Percentiles rank a stretch among this genome's conserved stretches.
Evolutionary conservation across 2,329 filamentous ascomycete genomes (phyloP).

Genomic region (Phaeomoniella chlamydospora): DNA sequence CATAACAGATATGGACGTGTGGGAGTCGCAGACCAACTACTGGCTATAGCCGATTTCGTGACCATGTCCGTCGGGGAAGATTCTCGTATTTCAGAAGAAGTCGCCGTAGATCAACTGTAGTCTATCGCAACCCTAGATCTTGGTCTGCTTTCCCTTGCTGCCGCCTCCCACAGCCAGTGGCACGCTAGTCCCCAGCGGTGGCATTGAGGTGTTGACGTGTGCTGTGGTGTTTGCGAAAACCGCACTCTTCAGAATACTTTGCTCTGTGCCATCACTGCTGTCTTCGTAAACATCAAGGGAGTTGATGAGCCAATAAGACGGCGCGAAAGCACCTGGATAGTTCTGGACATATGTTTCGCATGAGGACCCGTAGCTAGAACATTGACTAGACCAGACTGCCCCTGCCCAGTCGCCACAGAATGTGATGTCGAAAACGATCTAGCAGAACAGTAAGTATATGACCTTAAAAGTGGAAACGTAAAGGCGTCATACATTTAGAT

Average conservation of each 20-base stretch:
- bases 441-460: conserved; percentile 15
- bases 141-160: too few relatives aligned
- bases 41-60: too few relatives aligned
- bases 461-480: neutral
- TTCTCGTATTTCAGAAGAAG: too few relatives aligned
- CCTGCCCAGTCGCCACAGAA: conserved; percentile 87
- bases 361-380: conserved; percentile 43
- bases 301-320: conserved; percentile 68
- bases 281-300: conserved; percentile 49
- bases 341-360: conserved; percentile 60
- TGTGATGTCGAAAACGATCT: conserved; percentile 68
- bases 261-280: conserved; percentile 2
- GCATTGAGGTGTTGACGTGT: neutral
- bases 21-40: too few relatives aligned
- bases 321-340: conserved; percentile 54
- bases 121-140: too few relatives aligned
- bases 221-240: neutral
- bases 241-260: too few relatives aligned
- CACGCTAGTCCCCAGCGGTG: neutral
- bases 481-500: conserved; percentile 29
- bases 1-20: too few relatives aligned
- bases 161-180: neutral
- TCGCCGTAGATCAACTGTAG: too few relatives aligned
- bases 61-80: too few relatives aligned
- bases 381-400: conserved; percentile 48